Evolutionary conservation across 495 filamentous ascomycete genomes (phyloP).

Genomic region (Tuber melanosporum): DNA sequence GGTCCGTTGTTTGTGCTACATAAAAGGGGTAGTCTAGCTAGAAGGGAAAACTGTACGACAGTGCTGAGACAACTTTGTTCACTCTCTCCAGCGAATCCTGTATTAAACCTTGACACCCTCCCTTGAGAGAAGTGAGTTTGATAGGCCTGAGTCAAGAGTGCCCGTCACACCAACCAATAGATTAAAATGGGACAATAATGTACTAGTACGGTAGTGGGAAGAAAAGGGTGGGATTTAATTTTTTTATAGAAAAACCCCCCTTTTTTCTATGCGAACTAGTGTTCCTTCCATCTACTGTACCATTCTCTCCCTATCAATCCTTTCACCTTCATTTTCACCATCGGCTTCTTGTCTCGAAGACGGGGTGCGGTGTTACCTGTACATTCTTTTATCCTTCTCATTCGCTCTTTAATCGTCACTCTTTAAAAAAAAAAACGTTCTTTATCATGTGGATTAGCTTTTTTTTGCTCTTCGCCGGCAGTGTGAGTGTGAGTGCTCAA

Average conservation of each 20-base stretch:
- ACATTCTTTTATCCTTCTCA: neutral
- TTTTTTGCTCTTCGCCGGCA: slow-evolving; percentile 7
- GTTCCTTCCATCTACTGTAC: neutral
- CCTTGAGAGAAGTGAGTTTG: neutral
- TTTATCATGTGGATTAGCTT: slow-evolving; percentile 3
- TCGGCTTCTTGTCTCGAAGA: neutral
- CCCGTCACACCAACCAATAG: neutral
- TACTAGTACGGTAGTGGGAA: neutral
- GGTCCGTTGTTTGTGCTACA: neutral
- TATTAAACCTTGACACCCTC: neutral
- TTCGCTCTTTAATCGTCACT: neutral
- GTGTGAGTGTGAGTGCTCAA: neutral
- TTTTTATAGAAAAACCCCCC: neutral
- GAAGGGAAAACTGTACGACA: neutral
- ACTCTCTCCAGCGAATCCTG: neutral
- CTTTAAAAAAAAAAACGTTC: neutral
- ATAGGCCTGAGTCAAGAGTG: neutral
- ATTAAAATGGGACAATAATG: neutral
- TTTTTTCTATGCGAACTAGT: neutral
- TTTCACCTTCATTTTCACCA: neutral
- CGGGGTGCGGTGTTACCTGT: slow-evolving; percentile 3
- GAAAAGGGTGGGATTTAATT: neutral
- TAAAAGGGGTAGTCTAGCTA: neutral
- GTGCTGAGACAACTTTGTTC: neutral
- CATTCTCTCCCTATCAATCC: neutral